These are phyloP conservation scores for Cryptosporidium felis DNA, from an alignment of 169 alveolate genomes.

Conservation along the genomic window DNA sequence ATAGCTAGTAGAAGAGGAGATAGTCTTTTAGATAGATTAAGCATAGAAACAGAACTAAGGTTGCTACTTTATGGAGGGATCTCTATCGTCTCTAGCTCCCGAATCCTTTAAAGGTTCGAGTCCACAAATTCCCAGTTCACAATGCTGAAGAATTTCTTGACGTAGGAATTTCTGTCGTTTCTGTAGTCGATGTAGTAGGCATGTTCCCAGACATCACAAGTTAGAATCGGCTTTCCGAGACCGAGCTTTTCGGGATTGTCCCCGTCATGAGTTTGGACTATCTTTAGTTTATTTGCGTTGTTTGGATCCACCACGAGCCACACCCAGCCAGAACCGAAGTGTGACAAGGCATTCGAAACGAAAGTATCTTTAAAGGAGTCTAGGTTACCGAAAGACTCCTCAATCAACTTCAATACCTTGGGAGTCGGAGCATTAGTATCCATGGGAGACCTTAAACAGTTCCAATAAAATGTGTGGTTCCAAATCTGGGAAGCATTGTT, in stretches of 20 bases:
- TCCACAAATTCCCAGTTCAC: conserved; percentile 92
- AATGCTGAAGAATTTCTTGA: conserved; percentile 91
- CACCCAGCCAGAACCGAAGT: conserved; percentile 98
- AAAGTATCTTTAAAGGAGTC: conserved; percentile 84
- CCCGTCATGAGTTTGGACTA: conserved; percentile 90
- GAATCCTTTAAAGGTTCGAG: too few relatives aligned
- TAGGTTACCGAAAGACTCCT: conserved; percentile 86
- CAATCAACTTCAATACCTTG: conserved; percentile 81
- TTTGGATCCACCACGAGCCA: conserved; percentile 92
- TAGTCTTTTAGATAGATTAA: too few relatives aligned
- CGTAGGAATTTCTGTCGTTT: conserved; percentile 88
- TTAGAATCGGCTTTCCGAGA: conserved; percentile 87
- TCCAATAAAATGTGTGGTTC: conserved; percentile 95
- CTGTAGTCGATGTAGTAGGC: conserved; percentile 94
- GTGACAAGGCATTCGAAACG: conserved; percentile 85
- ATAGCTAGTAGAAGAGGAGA: too few relatives aligned
- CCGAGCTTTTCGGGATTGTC: conserved; percentile 88
- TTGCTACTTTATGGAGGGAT: too few relatives aligned
- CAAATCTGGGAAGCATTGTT: conserved; percentile 91
- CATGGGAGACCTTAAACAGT: conserved; percentile 88
- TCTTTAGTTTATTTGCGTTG: conserved; percentile 83
- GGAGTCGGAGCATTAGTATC: conserved; percentile 90
- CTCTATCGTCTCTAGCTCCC: too few relatives aligned
- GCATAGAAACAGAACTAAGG: too few relatives aligned
- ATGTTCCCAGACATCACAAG: conserved; percentile 97